These are phyloP conservation scores for Otatea glauca DNA, from an alignment of 176 grass and related monocot species.

Conservation along the genomic window DNA sequence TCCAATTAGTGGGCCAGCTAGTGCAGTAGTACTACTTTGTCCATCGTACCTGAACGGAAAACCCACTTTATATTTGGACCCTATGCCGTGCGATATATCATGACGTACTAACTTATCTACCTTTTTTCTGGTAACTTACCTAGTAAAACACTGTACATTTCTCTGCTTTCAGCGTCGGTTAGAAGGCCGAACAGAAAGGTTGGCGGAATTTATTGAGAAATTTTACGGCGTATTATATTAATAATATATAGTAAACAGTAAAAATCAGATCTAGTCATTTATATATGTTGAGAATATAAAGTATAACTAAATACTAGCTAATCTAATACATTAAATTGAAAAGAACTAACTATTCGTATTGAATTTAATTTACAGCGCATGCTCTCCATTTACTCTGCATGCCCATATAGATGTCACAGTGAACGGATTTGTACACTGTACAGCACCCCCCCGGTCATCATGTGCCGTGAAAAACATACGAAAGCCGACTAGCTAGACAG, in stretches of 20 bases:
- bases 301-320: too few species aligned
- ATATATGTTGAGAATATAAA: too few species aligned
- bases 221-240: too few species aligned
- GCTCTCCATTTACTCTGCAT: not conserved
- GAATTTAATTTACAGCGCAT: not conserved
- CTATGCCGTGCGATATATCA: not conserved
- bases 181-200: not conserved
- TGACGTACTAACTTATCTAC: not conserved
- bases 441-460: not conserved
- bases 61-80: not conserved
- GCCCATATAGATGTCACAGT: not conserved
- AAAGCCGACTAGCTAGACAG: not conserved
- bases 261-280: too few species aligned
- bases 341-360: too few species aligned
- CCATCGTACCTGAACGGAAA: constrained; percentile 34
- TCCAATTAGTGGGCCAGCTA: constrained; percentile 11
- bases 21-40: not conserved
- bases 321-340: too few species aligned
- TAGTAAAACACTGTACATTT: not conserved
- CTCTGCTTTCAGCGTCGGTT: not conserved
- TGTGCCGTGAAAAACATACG: constrained; percentile 17
- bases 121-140: not conserved
- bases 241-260: too few species aligned
- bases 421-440: not conserved
- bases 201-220: not conserved